Evolutionary conservation across 2,329 filamentous ascomycete genomes (phyloP).

Genomic region (Cytospora mali): DNA sequence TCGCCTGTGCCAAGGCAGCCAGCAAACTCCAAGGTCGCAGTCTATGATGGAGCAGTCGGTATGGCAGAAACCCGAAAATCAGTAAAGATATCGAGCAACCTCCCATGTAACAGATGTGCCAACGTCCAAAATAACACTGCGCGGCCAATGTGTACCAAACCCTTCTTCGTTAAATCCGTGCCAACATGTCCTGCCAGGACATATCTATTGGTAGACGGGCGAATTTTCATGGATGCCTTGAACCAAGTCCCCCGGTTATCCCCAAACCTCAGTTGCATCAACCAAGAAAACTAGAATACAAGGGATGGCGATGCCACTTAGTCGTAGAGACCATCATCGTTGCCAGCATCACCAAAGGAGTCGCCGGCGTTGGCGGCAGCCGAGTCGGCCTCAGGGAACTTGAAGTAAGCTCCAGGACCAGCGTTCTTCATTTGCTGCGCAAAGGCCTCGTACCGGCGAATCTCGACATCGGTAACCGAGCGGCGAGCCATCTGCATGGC

Average conservation of each 20-base stretch:
- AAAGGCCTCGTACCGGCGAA: constrained; percentile 97
- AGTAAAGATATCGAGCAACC: constrained; percentile 10
- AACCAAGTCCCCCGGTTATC: neutral
- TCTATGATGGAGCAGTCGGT: constrained; percentile 22
- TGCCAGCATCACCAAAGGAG: constrained; percentile 81
- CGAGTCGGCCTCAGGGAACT: constrained; percentile 79
- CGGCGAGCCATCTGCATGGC: constrained; percentile 93
- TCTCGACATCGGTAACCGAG: constrained; percentile 95
- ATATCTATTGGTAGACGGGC: constrained; percentile 6
- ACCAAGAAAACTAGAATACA: constrained; percentile 52
- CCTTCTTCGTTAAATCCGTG: constrained; percentile 2
- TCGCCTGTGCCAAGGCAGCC: constrained; percentile 29
- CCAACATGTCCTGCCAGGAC: neutral
- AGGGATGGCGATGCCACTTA: constrained; percentile 52
- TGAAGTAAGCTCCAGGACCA: constrained; percentile 95
- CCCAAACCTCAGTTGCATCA: neutral
- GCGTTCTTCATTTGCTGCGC: constrained; percentile 99
- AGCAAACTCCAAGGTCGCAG: constrained; percentile 29
- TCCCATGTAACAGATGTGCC: constrained; percentile 8
- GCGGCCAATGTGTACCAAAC: constrained; percentile 6
- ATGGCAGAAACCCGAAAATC: constrained; percentile 8
- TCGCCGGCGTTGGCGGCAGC: constrained; percentile 64
- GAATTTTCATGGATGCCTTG: constrained; percentile 1
- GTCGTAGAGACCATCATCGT: constrained; percentile 97
- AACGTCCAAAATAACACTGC: constrained; percentile 16